Evolutionary conservation across 202 grass and related monocot species (phyloP).

Genomic region (Saccharum hybrid): DNA sequence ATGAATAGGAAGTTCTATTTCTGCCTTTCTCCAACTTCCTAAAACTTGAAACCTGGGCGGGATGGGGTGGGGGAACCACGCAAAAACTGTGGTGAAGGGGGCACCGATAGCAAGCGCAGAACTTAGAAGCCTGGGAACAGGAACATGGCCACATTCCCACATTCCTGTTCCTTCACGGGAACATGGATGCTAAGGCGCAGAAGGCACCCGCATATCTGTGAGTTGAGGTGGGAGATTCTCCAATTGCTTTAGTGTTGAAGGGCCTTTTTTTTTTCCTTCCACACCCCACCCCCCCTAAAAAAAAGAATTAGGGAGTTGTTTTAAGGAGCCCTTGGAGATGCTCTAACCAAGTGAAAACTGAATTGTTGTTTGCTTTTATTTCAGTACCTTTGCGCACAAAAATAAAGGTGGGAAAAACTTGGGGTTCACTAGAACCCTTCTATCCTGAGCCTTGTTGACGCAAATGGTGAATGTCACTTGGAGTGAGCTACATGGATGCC

Average conservation of each 20-base stretch:
- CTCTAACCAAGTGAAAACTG: conserved; percentile 26
- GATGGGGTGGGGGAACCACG: too few species aligned
- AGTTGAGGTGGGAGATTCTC: too few species aligned
- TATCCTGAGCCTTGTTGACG: conserved; percentile 47
- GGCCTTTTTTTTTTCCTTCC: too few species aligned
- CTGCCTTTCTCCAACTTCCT: not conserved
- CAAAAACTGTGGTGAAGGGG: too few species aligned
- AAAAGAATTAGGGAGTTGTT: not conserved
- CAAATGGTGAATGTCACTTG: conserved; percentile 19
- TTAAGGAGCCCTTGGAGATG: not conserved
- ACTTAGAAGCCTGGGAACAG: too few species aligned
- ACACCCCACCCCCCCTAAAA: too few species aligned
- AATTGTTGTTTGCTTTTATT: conserved; percentile 49
- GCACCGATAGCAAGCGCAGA: too few species aligned
- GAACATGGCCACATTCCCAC: too few species aligned
- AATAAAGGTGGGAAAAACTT: conserved; percentile 83
- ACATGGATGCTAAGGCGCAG: too few species aligned
- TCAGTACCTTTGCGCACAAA: conserved; percentile 87
- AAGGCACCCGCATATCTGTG: too few species aligned
- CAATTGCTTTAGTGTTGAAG: too few species aligned
- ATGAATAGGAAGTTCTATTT: not conserved
- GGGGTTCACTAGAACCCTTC: conserved; percentile 91
- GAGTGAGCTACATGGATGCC: conserved; percentile 14
- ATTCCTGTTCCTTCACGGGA: too few species aligned
- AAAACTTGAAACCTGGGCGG: not conserved